Percentiles rank a stretch among this genome's conserved stretches.
Conservation (phyloP, 139 green algal species). For the Spirogloea muscicola region DNA sequence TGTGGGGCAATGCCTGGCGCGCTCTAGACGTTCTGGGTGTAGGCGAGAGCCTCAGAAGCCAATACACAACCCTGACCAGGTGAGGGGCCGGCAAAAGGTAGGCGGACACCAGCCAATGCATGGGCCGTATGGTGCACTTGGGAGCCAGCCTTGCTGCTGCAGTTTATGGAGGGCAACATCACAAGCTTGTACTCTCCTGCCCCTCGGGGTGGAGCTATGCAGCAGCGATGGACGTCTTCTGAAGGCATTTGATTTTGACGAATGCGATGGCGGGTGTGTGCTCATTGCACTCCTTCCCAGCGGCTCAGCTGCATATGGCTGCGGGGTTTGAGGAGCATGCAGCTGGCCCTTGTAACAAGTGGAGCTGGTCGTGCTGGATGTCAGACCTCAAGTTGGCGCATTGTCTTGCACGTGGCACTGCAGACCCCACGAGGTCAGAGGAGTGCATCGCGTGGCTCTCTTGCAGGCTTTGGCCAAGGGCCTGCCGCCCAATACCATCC, state of each 20-base stretch:
- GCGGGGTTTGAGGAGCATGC: too few relatives aligned
- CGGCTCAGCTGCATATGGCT: not conserved
- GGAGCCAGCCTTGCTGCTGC: too few relatives aligned
- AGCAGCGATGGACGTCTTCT: not conserved
- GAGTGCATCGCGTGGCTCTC: slow-evolving; percentile 6
- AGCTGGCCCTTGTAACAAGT: not conserved
- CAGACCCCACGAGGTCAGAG: slow-evolving; percentile 33
- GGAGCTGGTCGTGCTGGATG: not conserved
- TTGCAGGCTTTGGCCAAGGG: slow-evolving; percentile 10
- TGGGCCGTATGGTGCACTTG: too few relatives aligned
- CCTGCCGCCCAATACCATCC: slow-evolving; percentile 42
- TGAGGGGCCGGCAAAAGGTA: too few relatives aligned
- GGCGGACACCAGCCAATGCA: too few relatives aligned
- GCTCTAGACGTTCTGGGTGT: too few relatives aligned
- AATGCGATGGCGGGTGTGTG: slow-evolving; percentile 3
- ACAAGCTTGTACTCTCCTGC: too few relatives aligned
- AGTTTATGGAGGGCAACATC: too few relatives aligned
- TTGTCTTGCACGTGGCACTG: not conserved
- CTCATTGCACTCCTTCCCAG: not conserved
- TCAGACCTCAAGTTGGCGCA: not conserved
- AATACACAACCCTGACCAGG: too few relatives aligned
- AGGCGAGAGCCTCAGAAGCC: too few relatives aligned
- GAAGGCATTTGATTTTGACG: not conserved
- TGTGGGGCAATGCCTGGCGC: too few relatives aligned
- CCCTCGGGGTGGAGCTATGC: too few relatives aligned